Percentiles rank a stretch among this genome's conserved stretches.
Evolutionary conservation across 73 alveolate species (phyloP).

Genomic region (Tetrahymena malaccensis): DNA sequence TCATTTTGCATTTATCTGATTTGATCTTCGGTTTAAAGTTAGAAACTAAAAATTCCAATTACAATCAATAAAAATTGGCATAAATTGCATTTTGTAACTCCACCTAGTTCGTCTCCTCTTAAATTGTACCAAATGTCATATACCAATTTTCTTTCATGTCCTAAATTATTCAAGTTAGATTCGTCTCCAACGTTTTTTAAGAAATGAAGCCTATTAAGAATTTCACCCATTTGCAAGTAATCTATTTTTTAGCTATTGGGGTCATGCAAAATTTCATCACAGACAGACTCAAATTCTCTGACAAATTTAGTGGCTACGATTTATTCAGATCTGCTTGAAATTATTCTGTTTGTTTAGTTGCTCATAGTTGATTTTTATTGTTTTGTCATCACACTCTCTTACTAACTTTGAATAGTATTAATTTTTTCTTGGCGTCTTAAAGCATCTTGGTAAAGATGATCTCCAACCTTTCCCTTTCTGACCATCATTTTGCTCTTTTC

Average conservation of each 20-base stretch:
- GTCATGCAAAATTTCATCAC: slow-evolving; percentile 32
- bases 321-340: slow-evolving; percentile 16
- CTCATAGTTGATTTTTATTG: slow-evolving; percentile 12
- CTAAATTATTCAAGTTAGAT: slow-evolving; percentile 5
- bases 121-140: slow-evolving; percentile 32
- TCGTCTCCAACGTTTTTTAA: slow-evolving; percentile 5
- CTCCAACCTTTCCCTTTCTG: slow-evolving; percentile 24
- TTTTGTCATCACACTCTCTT: slow-evolving; percentile 15
- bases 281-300: slow-evolving; percentile 30
- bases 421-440: slow-evolving; percentile 3
- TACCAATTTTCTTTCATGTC: slow-evolving; percentile 29
- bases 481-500: slow-evolving; percentile 23
- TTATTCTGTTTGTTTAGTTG: not conserved
- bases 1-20: not conserved
- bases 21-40: slow-evolving; percentile 5
- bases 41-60: slow-evolving; percentile 27
- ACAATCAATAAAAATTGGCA: slow-evolving; percentile 17
- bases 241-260: slow-evolving; percentile 22
- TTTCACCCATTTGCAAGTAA: slow-evolving; percentile 37
- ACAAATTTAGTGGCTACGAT: slow-evolving; percentile 32
- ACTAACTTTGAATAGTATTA: not conserved
- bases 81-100: slow-evolving; percentile 28
- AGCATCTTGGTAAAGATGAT: slow-evolving; percentile 26
- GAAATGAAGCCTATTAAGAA: slow-evolving; percentile 19
- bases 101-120: slow-evolving; percentile 47